Evolutionary conservation across 2,329 filamentous ascomycete genomes (phyloP), one percentile per base, ranked within the genome.

Genomic region (Fusarium piperis): DNA sequence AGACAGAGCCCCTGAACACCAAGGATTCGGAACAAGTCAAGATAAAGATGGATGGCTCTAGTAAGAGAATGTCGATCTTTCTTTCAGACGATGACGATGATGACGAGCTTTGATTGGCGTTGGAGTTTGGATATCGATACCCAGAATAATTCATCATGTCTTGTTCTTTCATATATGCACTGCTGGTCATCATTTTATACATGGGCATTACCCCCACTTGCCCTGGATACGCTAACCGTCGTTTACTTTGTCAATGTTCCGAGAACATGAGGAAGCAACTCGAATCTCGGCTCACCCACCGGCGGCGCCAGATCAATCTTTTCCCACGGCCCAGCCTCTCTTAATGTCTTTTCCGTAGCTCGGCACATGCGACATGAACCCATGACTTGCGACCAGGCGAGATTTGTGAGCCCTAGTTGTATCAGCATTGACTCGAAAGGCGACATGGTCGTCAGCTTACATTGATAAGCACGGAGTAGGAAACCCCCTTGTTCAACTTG

Each of bases 331-430:
- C 87, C 88, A 11, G 85, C 86, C 36, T 84, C 81, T 30, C 79
- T 80, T n/a, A 90, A 76, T 23, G 77, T 83, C 62, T 81, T 80
- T 28, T 79, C 82, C 0, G 88, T 90, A 46, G 84, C 80, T 11
- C 87, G 82, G 60, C 83, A 83, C 13, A 90, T 77, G 46, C 85
- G 76, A 66, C 88, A 90, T 5, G 86, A 87, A 3, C 86, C 87
- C 39, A 89, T 75, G 46, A 85, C 77, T 28, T 80, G 78, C 2
- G 86, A 85, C 88, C 88, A 90, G 65, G 87, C 79, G 11, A 89
- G 41, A 60, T 88, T 87, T 39, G 88, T 65, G 20, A 87, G 77
- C 2, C 82, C 87, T 89, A 51, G 26, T 11, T 3, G 18, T 48
- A 18, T 72, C 16, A 72, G 69, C 41, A 55, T n/a, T 39, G 32